These are phyloP conservation scores for Aspergillus ibericus DNA, from an alignment of 2,329 filamentous ascomycete genomes.

Conservation along the genomic window DNA sequence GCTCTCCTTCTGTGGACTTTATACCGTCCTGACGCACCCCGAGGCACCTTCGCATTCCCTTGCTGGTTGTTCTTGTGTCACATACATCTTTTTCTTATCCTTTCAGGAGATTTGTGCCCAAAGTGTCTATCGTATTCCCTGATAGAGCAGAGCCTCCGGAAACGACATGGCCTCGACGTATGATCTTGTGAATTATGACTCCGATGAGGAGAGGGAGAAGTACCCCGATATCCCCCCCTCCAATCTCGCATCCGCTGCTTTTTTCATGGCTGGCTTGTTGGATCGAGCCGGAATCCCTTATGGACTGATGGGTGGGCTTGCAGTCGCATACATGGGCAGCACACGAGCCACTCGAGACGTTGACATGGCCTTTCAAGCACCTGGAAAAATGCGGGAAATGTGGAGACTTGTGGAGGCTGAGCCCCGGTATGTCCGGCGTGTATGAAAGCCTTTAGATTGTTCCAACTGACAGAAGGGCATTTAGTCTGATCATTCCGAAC, in stretches of 20 bases:
- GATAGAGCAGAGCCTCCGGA: too few relatives aligned
- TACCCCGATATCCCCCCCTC: not conserved
- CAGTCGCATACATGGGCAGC: not conserved
- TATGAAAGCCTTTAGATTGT: too few relatives aligned
- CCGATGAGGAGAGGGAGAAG: not conserved
- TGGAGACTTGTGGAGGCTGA: not conserved
- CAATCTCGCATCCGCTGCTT: not conserved
- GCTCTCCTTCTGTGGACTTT: too few relatives aligned
- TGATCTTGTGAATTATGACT: not conserved
- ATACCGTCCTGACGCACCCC: too few relatives aligned
- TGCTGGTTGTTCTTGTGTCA: too few relatives aligned
- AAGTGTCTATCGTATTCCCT: too few relatives aligned
- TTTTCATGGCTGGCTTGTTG: not conserved
- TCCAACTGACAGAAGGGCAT: not conserved
- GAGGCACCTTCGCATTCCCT: too few relatives aligned
- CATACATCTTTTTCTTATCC: too few relatives aligned
- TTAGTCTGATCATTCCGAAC: not conserved
- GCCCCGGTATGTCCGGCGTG: not conserved
- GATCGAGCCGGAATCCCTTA: not conserved
- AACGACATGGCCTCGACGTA: not conserved
- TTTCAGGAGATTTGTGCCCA: too few relatives aligned
- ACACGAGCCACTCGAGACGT: not conserved
- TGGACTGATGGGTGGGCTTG: not conserved
- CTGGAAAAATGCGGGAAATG: not conserved
- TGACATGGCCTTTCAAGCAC: not conserved